Base-by-base conservation (phyloP, 805 yeast species). In the Monosporozyma aquatica region DNA sequence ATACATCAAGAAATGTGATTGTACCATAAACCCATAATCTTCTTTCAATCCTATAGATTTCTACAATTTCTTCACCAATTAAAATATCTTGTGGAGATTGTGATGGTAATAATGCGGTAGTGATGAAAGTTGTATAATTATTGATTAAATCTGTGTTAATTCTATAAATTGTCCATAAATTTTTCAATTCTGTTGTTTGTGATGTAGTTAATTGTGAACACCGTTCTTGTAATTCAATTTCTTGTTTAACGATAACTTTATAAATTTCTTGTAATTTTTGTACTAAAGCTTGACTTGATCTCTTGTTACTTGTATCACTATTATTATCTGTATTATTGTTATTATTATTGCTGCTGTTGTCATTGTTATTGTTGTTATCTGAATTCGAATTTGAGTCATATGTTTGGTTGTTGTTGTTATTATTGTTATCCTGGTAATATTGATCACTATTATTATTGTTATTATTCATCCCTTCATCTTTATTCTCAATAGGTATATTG, bases 1-100 rank as follows among this genome's bases (percentile, higher is more conserved):
- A 64, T 6, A 82, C 87, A 57, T 82, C 92, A 39, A 82, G 62
- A 51, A 83, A 82, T 15, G 89, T 85, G 13, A 83, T 89, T 11
- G 85, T 78, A 21, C 94, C 94, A 58, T 83, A 83, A 7, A 84
- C 89, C 92, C 92, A 84, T 68, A 84, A 69, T 51, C 92, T 67
- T 52, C 90, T 69, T 27, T 85, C 84, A 34, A 84, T 82, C 58
- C 87, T 77, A 58, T 84, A 83, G 32, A 82, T 74, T 48, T 80
- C 82, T 6, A 84, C 84, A 38, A 84, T 76, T 50, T 82, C 85
- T 55, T 77, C 78, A 2, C 92, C 92, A 3, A 62, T 61, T 7
- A 53, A 37, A 14, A 58, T 45, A 44, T 61, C 65, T 33, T 58
- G 62, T 36, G 50, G 53, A 9, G 87, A 78, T 55, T 77, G 80